Evolutionary conservation across 306 rosid genomes (phyloP).

Genomic region (Dicorynia guianensis): DNA sequence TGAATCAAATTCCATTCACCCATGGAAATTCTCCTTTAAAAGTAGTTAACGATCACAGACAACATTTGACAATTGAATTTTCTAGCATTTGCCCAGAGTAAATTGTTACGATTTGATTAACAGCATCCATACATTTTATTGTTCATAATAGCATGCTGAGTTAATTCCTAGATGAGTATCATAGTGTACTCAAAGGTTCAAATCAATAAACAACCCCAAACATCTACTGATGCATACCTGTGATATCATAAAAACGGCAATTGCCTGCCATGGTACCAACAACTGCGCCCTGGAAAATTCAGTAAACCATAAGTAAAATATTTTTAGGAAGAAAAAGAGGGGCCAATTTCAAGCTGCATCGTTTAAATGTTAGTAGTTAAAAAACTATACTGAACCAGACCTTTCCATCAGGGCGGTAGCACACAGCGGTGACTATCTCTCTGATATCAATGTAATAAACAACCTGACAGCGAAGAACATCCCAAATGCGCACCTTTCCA

Average conservation of each 20-base stretch:
- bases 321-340: conserved; percentile 26
- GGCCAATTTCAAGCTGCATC: not conserved
- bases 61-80: not conserved
- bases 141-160: not conserved
- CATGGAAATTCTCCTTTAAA: not conserved
- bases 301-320: conserved; percentile 6
- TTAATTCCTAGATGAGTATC: not conserved
- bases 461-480: conserved; percentile 72
- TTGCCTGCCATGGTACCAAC: conserved; percentile 84
- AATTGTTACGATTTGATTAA: not conserved
- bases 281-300: conserved; percentile 72
- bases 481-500: conserved; percentile 98
- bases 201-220: conserved; percentile 23
- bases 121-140: not conserved
- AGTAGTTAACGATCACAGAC: conserved; percentile 22
- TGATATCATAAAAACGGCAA: conserved; percentile 66
- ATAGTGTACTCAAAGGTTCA: conserved; percentile 21
- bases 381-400: conserved; percentile 47
- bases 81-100: conserved; percentile 19
- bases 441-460: conserved; percentile 78
- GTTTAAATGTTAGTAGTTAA: not conserved
- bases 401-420: conserved; percentile 82
- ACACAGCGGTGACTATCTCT: conserved; percentile 91
- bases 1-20: not conserved
- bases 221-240: conserved; percentile 56